Conservation (phyloP, 2,329 filamentous ascomycete genomes). For the Hypoxylon sp. region DNA sequence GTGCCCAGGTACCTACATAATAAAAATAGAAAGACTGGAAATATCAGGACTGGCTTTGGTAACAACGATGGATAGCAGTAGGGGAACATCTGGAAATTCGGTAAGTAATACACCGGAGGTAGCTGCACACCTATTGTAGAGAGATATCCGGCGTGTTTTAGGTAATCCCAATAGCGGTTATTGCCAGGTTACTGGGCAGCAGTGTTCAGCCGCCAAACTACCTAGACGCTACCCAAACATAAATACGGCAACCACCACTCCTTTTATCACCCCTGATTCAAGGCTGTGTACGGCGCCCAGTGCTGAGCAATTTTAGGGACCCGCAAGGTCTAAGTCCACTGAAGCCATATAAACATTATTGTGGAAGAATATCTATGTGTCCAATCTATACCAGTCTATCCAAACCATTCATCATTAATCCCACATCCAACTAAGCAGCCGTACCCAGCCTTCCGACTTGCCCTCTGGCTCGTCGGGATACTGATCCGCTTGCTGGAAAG, state of each 20-base stretch:
- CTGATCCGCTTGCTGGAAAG: constrained; percentile 62
- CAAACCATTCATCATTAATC: constrained; percentile 37
- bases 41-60: too few species aligned
- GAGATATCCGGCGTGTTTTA: too few species aligned
- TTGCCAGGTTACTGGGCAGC: too few species aligned
- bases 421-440: constrained; percentile 56
- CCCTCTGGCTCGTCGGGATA: constrained; percentile 50
- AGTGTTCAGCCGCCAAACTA: background rate
- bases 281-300: too few species aligned
- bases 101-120: too few species aligned
- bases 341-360: background rate
- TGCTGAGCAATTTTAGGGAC: background rate
- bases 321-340: background rate
- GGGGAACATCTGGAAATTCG: too few species aligned
- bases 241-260: background rate
- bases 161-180: too few species aligned
- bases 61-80: too few species aligned
- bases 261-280: background rate
- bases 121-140: too few species aligned
- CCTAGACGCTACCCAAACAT: background rate
- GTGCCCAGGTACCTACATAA: too few species aligned
- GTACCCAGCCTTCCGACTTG: constrained; percentile 49
- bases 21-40: too few species aligned
- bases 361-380: background rate
- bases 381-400: constrained; percentile 7